Evolutionary conservation across 2,329 filamentous ascomycete genomes (phyloP).

Genomic region (Aspergillus intermedius): DNA sequence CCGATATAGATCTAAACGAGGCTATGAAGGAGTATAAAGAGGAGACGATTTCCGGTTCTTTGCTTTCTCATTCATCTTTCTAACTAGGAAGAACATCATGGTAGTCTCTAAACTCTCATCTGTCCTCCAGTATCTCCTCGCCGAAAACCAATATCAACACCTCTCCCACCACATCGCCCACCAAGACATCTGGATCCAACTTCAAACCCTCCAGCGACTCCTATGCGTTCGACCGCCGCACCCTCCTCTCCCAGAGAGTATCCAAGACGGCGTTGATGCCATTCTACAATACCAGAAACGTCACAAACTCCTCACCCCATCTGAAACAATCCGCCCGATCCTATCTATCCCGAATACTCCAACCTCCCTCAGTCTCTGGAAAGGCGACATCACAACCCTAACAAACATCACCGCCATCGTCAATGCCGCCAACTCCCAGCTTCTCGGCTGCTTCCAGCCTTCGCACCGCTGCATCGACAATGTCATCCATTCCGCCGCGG

Average conservation of each 20-base stretch:
- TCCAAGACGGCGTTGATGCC: slow-evolving; percentile 8
- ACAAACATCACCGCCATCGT: slow-evolving; percentile 17
- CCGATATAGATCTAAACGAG: not conserved
- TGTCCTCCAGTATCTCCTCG: not conserved
- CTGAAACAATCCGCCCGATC: slow-evolving; percentile 3
- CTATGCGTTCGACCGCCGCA: slow-evolving; percentile 9
- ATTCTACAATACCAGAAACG: slow-evolving; percentile 8
- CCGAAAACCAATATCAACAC: not conserved
- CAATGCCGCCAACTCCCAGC: slow-evolving; percentile 16
- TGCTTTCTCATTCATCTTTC: not conserved
- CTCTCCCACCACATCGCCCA: not conserved
- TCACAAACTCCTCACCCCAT: slow-evolving; percentile 8
- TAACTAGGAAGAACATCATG: not conserved
- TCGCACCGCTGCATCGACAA: slow-evolving; percentile 20
- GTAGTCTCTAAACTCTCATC: not conserved
- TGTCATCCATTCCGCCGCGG: slow-evolving; percentile 17
- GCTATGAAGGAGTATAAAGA: not conserved
- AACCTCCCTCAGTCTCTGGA: slow-evolving; percentile 10
- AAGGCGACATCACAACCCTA: slow-evolving; percentile 18
- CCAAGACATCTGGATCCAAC: slow-evolving; percentile 12
- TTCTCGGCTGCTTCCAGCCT: slow-evolving; percentile 17
- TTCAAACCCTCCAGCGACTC: slow-evolving; percentile 6
- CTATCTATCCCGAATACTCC: not conserved
- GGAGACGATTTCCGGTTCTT: not conserved
- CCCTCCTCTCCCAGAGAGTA: slow-evolving; percentile 2